phyloP scores from a whole-genome alignment of 2,329 filamentous ascomycete species.

The Epichloe baconii region DNA sequence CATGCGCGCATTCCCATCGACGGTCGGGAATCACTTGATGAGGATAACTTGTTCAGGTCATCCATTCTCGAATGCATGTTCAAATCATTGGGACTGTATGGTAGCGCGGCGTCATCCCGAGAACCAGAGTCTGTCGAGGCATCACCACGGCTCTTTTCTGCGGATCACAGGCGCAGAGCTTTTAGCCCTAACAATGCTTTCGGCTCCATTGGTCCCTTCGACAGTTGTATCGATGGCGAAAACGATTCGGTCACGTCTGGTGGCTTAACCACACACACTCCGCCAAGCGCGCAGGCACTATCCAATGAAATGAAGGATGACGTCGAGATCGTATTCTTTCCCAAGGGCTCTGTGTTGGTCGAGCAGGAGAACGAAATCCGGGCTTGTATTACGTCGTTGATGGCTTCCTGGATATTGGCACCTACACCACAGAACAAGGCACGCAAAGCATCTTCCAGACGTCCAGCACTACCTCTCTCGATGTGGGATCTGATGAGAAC shows the following conservation, averaged over 20 bases:
- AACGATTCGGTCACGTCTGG: constrained; percentile 72
- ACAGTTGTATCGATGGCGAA: constrained; percentile 63
- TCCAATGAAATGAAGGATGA: constrained; percentile 79
- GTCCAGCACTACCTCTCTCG: constrained; percentile 13
- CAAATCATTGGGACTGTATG: constrained; percentile 75
- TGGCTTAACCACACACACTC: constrained; percentile 45
- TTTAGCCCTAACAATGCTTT: constrained; percentile 66
- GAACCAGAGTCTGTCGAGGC: constrained; percentile 67
- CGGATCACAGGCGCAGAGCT: constrained; percentile 62
- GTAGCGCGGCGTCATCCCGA: constrained; percentile 48
- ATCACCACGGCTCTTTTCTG: constrained; percentile 73
- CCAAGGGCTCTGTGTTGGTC: constrained; percentile 83
- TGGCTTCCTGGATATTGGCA: constrained; percentile 87
- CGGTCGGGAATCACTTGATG: constrained; percentile 70
- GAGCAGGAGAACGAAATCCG: constrained; percentile 93
- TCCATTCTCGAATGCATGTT: constrained; percentile 93
- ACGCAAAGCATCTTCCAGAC: constrained; percentile 21
- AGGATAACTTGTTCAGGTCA: constrained; percentile 77
- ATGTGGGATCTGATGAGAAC: not conserved
- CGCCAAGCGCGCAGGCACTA: constrained; percentile 51
- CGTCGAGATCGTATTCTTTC: constrained; percentile 94
- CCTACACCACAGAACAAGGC: constrained; percentile 35
- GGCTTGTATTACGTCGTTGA: constrained; percentile 96
- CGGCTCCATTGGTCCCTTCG: constrained; percentile 78
- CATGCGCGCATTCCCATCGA: constrained; percentile 41